These are phyloP conservation scores for Friedmanniomyces simplex DNA, from an alignment of 495 filamentous ascomycete species.

Conservation along the genomic window DNA sequence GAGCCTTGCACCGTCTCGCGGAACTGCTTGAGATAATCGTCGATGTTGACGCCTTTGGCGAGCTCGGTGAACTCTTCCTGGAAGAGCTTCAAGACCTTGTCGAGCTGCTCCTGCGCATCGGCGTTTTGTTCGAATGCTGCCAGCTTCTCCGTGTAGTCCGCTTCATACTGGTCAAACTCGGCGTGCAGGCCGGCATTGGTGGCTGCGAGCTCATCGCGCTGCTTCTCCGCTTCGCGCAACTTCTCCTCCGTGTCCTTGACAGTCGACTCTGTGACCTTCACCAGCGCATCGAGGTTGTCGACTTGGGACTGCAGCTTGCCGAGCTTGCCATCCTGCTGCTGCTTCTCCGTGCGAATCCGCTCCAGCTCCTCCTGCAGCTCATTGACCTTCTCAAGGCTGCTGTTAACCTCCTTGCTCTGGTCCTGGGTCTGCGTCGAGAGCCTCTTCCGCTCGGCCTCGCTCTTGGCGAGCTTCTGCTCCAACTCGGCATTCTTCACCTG, in stretches of 20 bases:
- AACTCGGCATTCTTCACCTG: neutral
- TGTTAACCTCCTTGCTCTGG: neutral
- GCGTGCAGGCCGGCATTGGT: neutral
- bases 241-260: neutral
- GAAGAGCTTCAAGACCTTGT: neutral
- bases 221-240: neutral
- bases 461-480: neutral
- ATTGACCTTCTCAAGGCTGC: neutral
- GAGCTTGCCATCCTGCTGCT: neutral
- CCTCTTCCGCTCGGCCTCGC: neutral
- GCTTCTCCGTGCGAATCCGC: neutral
- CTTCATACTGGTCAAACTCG: neutral
- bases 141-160: neutral
- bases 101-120: conserved; percentile 1
- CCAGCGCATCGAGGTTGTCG: neutral
- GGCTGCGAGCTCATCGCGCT: neutral
- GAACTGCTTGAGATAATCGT: neutral
- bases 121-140: neutral
- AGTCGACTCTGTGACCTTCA: neutral
- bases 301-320: neutral
- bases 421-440: neutral
- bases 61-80: neutral
- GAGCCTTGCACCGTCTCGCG: neutral
- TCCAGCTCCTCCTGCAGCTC: neutral
- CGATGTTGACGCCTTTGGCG: neutral